Conservation (phyloP, 768 basidiomycete genomes). For the Neoboletus subvelutipes region DNA sequence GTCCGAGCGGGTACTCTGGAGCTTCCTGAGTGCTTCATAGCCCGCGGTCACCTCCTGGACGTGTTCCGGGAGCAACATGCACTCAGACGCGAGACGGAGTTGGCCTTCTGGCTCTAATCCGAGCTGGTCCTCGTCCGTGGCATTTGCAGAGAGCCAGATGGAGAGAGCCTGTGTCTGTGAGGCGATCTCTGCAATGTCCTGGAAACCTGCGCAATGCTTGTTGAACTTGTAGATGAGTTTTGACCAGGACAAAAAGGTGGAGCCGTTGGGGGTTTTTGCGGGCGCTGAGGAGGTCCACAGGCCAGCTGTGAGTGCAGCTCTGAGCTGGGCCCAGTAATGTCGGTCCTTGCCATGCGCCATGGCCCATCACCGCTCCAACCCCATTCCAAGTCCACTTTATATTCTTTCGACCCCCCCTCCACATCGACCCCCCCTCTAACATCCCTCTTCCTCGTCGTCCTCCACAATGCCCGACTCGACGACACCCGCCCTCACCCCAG, state of each 20-base stretch:
- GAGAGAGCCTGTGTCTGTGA: slow-evolving; percentile 65
- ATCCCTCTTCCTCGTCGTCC: slow-evolving; percentile 14
- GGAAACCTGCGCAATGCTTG: slow-evolving; percentile 70
- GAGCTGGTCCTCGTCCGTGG: slow-evolving; percentile 57
- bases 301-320: slow-evolving; percentile 68
- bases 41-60: slow-evolving; percentile 55
- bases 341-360: slow-evolving; percentile 57
- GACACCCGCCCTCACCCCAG: slow-evolving; percentile 59
- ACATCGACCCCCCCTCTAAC: slow-evolving; percentile 7
- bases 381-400: not conserved
- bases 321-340: slow-evolving; percentile 78
- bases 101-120: slow-evolving; percentile 39
- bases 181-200: slow-evolving; percentile 63
- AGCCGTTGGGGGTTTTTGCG: slow-evolving; percentile 57
- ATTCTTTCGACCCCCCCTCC: slow-evolving; percentile 10
- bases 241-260: slow-evolving; percentile 58
- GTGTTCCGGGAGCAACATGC: slow-evolving; percentile 52
- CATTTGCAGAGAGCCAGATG: slow-evolving; percentile 49
- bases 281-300: slow-evolving; percentile 65
- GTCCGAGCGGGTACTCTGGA: slow-evolving; percentile 53
- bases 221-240: slow-evolving; percentile 84
- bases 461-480: slow-evolving; percentile 37
- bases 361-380: slow-evolving; percentile 24
- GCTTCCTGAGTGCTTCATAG: slow-evolving; percentile 52
- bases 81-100: slow-evolving; percentile 51